A percentile compares a stretch with the other conserved stretches of the same genome.
Evolutionary conservation across 2,329 filamentous ascomycete genomes (phyloP).

Genomic region (Daldinia eschscholtzii): DNA sequence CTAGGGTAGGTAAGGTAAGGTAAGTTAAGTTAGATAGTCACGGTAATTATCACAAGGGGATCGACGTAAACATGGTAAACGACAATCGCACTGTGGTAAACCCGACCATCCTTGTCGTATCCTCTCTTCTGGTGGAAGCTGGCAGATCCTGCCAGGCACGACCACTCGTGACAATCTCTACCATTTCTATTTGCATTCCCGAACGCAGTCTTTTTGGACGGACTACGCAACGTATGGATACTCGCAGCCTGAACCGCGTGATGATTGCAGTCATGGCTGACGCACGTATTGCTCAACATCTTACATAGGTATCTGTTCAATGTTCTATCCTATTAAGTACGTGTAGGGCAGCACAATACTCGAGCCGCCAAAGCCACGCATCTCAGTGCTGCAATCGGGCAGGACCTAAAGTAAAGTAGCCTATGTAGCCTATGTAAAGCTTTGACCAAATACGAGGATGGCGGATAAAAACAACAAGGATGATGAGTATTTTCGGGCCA

Average conservation of each 20-base stretch:
- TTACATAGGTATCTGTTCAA: not conserved
- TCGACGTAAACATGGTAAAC: constrained; percentile 4
- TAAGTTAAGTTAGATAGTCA: not conserved
- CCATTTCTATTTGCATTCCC: constrained; percentile 7
- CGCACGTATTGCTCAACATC: constrained; percentile 7
- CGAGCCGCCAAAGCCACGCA: constrained; percentile 27
- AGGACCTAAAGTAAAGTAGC: not conserved
- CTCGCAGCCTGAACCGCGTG: constrained; percentile 19
- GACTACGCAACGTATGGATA: constrained; percentile 14
- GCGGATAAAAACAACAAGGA: constrained; percentile 19
- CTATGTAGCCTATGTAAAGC: not conserved
- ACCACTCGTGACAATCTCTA: not conserved
- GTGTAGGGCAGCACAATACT: not conserved
- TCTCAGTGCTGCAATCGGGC: not conserved
- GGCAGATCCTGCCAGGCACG: constrained; percentile 33
- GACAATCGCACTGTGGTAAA: constrained; percentile 28
- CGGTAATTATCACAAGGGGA: constrained; percentile 1
- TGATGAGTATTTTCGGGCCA: constrained; percentile 6
- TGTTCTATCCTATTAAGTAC: too few species aligned
- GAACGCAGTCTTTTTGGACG: constrained; percentile 1
- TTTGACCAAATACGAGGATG: constrained; percentile 23
- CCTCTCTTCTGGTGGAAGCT: not conserved
- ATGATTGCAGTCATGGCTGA: constrained; percentile 18
- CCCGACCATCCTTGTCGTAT: constrained; percentile 21
- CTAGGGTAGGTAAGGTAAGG: not conserved